Evolutionary conservation across 2,329 filamentous ascomycete genomes (phyloP).

Genomic region (Fusarium pseudograminearum): DNA sequence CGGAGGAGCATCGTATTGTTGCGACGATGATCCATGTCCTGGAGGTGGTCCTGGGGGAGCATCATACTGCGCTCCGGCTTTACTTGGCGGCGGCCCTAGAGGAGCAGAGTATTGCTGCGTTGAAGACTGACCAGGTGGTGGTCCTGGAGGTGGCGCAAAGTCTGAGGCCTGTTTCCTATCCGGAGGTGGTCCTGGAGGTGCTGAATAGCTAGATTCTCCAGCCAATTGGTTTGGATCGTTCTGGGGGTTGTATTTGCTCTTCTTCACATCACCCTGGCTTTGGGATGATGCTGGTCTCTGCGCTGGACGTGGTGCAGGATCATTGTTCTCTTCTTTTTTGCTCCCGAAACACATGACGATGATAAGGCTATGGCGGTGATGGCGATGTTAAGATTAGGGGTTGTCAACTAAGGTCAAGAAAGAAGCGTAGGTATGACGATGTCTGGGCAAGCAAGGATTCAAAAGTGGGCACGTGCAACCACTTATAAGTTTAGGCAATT

Average conservation of each 20-base stretch:
- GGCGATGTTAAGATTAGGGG: slow-evolving; percentile 3
- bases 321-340: slow-evolving; percentile 56
- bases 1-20: slow-evolving; percentile 40
- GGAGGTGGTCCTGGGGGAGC: slow-evolving; percentile 47
- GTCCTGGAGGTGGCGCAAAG: slow-evolving; percentile 50
- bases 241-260: slow-evolving; percentile 45
- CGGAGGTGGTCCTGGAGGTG: slow-evolving; percentile 37
- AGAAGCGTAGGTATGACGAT: slow-evolving; percentile 20
- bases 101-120: slow-evolving; percentile 26
- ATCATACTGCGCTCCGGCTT: slow-evolving; percentile 15
- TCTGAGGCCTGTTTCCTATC: slow-evolving; percentile 33
- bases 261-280: slow-evolving; percentile 48
- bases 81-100: slow-evolving; percentile 20
- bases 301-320: slow-evolving; percentile 56
- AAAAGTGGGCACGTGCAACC: slow-evolving; percentile 30
- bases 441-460: slow-evolving; percentile 21
- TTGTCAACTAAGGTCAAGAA: no score
- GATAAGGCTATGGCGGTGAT: neutral
- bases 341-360: slow-evolving; percentile 63
- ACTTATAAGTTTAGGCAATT: slow-evolving; percentile 31
- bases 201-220: slow-evolving; percentile 39
- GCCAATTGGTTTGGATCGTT: slow-evolving; percentile 36
- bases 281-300: slow-evolving; percentile 47
- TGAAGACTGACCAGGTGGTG: slow-evolving; percentile 48
- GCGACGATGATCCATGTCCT: slow-evolving; percentile 1